Evolutionary conservation across 371 early-diverging fungal genomes (phyloP).

Genomic region (Edhazardia aedis): DNA sequence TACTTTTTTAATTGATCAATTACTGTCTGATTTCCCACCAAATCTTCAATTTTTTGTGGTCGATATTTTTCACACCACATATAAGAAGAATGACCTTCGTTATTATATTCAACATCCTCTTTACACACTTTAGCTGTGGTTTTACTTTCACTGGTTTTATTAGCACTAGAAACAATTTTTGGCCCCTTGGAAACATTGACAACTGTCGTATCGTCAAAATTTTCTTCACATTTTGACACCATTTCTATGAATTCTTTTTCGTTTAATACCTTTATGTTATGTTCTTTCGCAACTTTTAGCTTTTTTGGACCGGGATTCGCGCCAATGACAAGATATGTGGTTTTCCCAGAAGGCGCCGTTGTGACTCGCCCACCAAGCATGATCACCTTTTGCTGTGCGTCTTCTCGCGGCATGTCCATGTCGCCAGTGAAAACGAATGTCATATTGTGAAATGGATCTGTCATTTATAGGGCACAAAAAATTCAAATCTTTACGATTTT

Average conservation of each 20-base stretch:
- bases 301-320: conserved; percentile 70
- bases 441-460: conserved; percentile 23
- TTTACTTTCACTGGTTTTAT: too few species aligned
- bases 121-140: too few species aligned
- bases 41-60: conserved; percentile 57
- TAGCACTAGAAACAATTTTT: not conserved
- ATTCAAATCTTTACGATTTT: too few species aligned
- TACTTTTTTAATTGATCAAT: conserved; percentile 55
- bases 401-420: conserved; percentile 24
- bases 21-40: conserved; percentile 65
- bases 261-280: conserved; percentile 55
- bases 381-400: conserved; percentile 24
- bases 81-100: conserved; percentile 7
- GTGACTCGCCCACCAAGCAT: conserved; percentile 54
- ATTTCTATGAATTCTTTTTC: conserved; percentile 68
- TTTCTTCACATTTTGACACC: conserved; percentile 47
- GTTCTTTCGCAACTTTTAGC: conserved; percentile 56
- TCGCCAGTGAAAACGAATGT: conserved; percentile 41
- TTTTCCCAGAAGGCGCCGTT: conserved; percentile 58
- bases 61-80: conserved; percentile 67
- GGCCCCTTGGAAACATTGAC: conserved; percentile 21
- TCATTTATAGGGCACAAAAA: too few species aligned
- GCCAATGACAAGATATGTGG: conserved; percentile 67
- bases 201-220: conserved; percentile 19
- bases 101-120: not conserved